A percentile compares a stretch with the other conserved stretches of the same genome.
Evolutionary conservation across 2,329 filamentous ascomycete genomes (phyloP).

Genomic region (Cladorrhinum sp.): DNA sequence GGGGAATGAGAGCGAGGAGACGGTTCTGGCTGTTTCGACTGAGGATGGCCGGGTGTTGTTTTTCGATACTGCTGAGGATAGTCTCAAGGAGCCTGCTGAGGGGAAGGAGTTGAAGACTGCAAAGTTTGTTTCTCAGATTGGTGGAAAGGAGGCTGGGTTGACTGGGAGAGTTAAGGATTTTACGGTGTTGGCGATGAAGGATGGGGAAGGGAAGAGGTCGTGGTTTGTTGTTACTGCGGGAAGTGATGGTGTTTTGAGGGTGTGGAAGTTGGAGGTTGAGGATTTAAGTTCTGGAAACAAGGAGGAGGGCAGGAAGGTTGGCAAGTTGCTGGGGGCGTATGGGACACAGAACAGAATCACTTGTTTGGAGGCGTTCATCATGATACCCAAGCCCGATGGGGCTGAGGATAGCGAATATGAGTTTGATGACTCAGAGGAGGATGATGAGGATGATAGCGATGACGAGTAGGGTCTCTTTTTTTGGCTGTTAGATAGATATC

Average conservation of each 20-base stretch:
- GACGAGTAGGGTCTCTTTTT: conserved; percentile 16
- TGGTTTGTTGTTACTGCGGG: conserved; percentile 67
- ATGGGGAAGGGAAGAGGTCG: conserved; percentile 41
- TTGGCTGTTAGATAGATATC: not conserved
- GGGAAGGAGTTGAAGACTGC: conserved; percentile 51
- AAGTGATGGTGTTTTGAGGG: conserved; percentile 79
- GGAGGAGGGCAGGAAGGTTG: conserved; percentile 43
- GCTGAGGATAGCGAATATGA: conserved; percentile 58
- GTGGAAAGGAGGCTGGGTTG: conserved; percentile 67
- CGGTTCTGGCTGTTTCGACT: conserved; percentile 72
- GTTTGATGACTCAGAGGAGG: conserved; percentile 40
- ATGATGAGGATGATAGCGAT: conserved; percentile 33
- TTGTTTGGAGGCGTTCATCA: conserved; percentile 80
- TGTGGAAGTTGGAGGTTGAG: conserved; percentile 63
- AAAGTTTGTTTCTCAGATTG: conserved; percentile 71
- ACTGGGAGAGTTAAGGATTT: conserved; percentile 85
- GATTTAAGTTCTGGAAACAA: conserved; percentile 38
- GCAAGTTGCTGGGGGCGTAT: conserved; percentile 70
- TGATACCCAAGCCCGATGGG: conserved; percentile 67
- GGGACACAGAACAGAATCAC: conserved; percentile 88
- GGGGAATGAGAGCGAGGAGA: conserved; percentile 38
- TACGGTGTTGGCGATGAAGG: conserved; percentile 53
- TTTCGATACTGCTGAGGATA: conserved; percentile 63
- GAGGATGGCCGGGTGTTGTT: conserved; percentile 88
- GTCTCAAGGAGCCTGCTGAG: conserved; percentile 18